A percentile compares a stretch with the other conserved stretches of the same genome.
Conservation (phyloP, 805 yeast genomes). For the Nakazawaea wickerhamii region DNA sequence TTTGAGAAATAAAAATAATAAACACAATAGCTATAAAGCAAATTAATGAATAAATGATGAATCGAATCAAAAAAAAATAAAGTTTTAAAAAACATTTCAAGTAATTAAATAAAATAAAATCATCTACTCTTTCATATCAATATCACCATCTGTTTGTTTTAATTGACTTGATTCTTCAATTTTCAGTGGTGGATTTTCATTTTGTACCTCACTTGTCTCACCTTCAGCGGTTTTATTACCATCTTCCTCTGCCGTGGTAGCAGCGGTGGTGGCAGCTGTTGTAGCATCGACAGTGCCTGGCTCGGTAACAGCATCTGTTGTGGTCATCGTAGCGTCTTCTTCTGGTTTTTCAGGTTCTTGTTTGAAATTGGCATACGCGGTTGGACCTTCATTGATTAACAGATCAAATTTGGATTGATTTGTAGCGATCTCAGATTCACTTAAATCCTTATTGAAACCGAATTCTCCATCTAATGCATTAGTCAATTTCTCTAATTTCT, state of each 20-base stretch:
- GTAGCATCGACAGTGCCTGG: constrained; percentile 9
- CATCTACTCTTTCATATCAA: constrained; percentile 4
- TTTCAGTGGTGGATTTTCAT: neutral
- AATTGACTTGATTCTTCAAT: constrained; percentile 1
- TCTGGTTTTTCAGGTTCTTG: constrained; percentile 12
- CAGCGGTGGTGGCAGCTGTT: constrained; percentile 14
- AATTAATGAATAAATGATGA: no score
- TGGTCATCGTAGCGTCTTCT: constrained; percentile 14
- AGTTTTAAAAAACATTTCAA: no score
- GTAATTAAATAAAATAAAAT: neutral
- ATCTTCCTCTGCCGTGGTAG: constrained; percentile 14
- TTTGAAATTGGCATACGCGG: constrained; percentile 19
- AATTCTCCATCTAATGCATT: constrained; percentile 39
- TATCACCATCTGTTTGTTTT: constrained; percentile 15
- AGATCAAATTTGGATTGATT: constrained; percentile 27
- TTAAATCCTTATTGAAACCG: constrained; percentile 52
- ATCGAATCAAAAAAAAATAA: no score
- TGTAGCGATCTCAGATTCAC: constrained; percentile 29
- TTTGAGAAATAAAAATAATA: no score
- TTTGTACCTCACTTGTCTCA: neutral
- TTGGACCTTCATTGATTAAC: constrained; percentile 37
- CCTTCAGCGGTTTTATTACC: constrained; percentile 1
- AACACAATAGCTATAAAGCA: no score
- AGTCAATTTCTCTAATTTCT: constrained; percentile 15
- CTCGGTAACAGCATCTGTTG: no score